These are phyloP conservation scores for Dissophora globulifera DNA, from an alignment of 192 early-diverging fungal genomes.

Conservation along the genomic window DNA sequence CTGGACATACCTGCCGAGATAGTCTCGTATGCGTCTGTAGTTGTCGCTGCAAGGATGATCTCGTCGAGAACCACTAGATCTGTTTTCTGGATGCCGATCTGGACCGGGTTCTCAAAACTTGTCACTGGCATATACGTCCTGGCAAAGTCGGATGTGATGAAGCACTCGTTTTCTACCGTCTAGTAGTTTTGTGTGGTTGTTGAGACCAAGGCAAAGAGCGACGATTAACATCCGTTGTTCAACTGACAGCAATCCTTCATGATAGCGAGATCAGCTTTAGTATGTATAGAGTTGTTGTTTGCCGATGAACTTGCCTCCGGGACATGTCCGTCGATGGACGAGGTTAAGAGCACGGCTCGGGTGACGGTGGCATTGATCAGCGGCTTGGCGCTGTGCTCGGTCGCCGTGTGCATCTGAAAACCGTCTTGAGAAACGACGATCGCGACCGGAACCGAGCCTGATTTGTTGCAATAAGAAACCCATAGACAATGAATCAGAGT, in stretches of 20 bases:
- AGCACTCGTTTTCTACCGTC: slow-evolving; percentile 40
- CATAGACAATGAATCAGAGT: slow-evolving; percentile 17
- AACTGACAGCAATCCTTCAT: no score
- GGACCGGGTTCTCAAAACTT: slow-evolving; percentile 25
- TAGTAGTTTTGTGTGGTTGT: neutral
- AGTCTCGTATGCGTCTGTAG: slow-evolving; percentile 60
- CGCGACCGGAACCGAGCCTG: slow-evolving; percentile 54
- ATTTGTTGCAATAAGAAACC: slow-evolving; percentile 29
- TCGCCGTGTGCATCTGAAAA: slow-evolving; percentile 27
- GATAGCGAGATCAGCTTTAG: no score
- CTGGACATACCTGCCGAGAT: slow-evolving; percentile 32
- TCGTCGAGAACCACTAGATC: slow-evolving; percentile 69
- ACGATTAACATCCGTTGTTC: neutral
- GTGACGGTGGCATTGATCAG: slow-evolving; percentile 33
- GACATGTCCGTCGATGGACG: slow-evolving; percentile 48
- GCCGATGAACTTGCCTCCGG: slow-evolving; percentile 17
- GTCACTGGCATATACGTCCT: slow-evolving; percentile 20
- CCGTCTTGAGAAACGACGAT: slow-evolving; percentile 31
- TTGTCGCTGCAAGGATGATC: slow-evolving; percentile 69
- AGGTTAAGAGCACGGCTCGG: slow-evolving; percentile 45
- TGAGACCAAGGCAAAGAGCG: neutral
- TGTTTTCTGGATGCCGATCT: slow-evolving; percentile 48
- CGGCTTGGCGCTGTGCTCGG: slow-evolving; percentile 5
- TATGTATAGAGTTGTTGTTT: neutral
- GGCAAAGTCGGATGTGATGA: slow-evolving; percentile 44